phyloP scores from a whole-genome alignment of 2,329 filamentous ascomycete species.

The Epichloe aotearoae region DNA sequence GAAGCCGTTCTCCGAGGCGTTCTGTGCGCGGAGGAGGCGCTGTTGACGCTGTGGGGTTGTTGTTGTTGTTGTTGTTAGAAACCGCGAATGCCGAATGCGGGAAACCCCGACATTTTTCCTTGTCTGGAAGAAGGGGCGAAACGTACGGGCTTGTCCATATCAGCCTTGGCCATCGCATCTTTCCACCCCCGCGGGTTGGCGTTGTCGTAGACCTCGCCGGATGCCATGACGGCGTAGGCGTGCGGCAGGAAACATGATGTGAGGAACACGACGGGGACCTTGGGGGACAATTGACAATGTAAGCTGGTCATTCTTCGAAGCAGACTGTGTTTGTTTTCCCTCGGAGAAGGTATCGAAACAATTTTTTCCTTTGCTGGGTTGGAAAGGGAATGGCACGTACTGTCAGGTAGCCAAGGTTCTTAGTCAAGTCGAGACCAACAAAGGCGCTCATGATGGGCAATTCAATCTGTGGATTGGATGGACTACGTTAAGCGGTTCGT shows the following conservation, averaged over 20 bases:
- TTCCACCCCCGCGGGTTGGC: conserved; percentile 25
- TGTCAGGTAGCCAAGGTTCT: conserved; percentile 7
- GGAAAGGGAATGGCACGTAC: neutral
- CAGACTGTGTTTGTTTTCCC: too few species aligned
- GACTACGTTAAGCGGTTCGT: too few species aligned
- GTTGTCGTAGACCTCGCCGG: conserved; percentile 23
- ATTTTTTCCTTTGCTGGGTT: neutral
- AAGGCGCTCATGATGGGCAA: conserved; percentile 16
- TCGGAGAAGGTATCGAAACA: too few species aligned
- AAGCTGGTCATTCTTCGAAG: neutral
- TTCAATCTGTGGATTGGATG: neutral
- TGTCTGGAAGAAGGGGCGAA: too few species aligned
- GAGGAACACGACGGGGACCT: conserved; percentile 28
- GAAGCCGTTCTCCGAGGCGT: conserved; percentile 30
- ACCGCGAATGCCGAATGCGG: too few species aligned
- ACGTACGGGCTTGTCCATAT: conserved; percentile 18
- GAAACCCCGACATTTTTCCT: too few species aligned
- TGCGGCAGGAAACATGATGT: conserved; percentile 23
- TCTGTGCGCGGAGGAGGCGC: conserved; percentile 38
- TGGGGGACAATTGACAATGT: conserved; percentile 15
- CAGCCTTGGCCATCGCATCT: conserved; percentile 18
- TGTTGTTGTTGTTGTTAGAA: too few species aligned
- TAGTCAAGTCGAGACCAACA: conserved; percentile 20
- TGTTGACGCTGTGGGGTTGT: conserved; percentile 32
- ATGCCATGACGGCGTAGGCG: conserved; percentile 16